Evolutionary conservation across 148 eudicot genomes (phyloP), one percentile per base, ranked within the genome.

Genomic region (Silene latifolia): DNA sequence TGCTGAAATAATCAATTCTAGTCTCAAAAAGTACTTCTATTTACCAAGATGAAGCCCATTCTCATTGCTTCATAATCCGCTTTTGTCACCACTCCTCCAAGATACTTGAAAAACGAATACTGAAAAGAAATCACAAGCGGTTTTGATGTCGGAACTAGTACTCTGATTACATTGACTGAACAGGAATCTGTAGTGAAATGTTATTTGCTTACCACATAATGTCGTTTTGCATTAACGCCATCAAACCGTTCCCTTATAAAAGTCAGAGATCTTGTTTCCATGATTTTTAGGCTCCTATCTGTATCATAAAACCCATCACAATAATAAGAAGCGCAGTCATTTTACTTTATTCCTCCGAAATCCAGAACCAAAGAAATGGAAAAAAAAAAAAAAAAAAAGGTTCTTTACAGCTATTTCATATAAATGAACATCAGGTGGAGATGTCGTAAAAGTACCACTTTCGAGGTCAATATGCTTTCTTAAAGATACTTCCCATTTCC

Each of bases 11-110:
- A 51, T 8, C 1, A 20, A 66, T 8, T 8, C 12, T n/a, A n/a
- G n/a, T n/a, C n/a, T n/a, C n/a, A n/a, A n/a, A n/a, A n/a, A n/a
- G n/a, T n/a, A n/a, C n/a, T n/a, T n/a, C n/a, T n/a, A n/a, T n/a
- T n/a, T n/a, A 80, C 83, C 80, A 72, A n/a, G 21, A 72, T 67
- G 80, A 80, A 80, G 35, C 79, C 83, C 12, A 58, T 20, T 67
- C 80, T 71, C 76, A 80, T 76, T 10, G 83, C 73, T 67, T 35
- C 67, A 13, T 80, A 80, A 72, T 80, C 83, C 18, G 80, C 76
- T 67, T 72, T 60, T 21, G 83, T 80, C 24, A 80, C 77, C 14
- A 72, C 51, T 25, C 80, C 83, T 35, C 24, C 74, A 3, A 80
- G 80, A 42, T 76, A 79, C 69, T 80, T 76, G 35, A 80, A 72